A percentile compares a stretch with the other conserved stretches of the same genome.
phyloP scores from a whole-genome alignment of 179 eudicot species.

The Sideroxylon spinosum region DNA sequence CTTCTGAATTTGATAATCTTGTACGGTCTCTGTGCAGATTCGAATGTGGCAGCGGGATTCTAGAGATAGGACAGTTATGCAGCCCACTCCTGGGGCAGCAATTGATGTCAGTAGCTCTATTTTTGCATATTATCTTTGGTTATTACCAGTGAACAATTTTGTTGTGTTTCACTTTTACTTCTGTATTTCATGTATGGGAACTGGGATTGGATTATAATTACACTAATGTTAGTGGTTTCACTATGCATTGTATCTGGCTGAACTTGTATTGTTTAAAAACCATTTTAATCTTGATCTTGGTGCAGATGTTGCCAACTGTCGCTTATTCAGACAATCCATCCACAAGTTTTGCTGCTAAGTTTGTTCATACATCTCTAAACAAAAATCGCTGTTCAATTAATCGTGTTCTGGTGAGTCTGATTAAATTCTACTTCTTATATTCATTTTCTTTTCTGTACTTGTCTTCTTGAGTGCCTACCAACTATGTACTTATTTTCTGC shows the following conservation, averaged over 20 bases:
- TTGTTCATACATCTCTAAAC: constrained; percentile 89
- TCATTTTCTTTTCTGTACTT: not conserved
- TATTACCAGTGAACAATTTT: not conserved
- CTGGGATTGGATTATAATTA: not conserved
- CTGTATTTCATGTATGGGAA: not conserved
- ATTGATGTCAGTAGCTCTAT: constrained; percentile 64
- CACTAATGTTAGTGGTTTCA: not conserved
- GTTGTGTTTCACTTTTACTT: not conserved
- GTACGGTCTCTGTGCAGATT: constrained; percentile 33
- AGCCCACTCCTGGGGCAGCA: constrained; percentile 87
- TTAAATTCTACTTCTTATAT: constrained; percentile 8
- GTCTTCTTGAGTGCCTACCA: not conserved
- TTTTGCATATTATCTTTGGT: constrained; percentile 7
- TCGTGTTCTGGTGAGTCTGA: constrained; percentile 77
- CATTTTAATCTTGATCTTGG: constrained; percentile 18
- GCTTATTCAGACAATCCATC: constrained; percentile 94
- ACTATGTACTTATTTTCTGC: too few relatives aligned
- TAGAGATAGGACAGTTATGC: constrained; percentile 73
- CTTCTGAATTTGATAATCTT: constrained; percentile 2
- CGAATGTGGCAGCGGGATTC: constrained; percentile 92
- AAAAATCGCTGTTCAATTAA: constrained; percentile 92
- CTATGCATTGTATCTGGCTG: not conserved
- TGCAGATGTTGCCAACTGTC: constrained; percentile 87
- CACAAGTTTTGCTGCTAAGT: constrained; percentile 89
- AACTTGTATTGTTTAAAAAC: not conserved